Evolutionary conservation across 1,284 basidiomycete species (phyloP), one percentile per base, ranked within the genome.

Genomic region (Nidula niveotomentosa): DNA sequence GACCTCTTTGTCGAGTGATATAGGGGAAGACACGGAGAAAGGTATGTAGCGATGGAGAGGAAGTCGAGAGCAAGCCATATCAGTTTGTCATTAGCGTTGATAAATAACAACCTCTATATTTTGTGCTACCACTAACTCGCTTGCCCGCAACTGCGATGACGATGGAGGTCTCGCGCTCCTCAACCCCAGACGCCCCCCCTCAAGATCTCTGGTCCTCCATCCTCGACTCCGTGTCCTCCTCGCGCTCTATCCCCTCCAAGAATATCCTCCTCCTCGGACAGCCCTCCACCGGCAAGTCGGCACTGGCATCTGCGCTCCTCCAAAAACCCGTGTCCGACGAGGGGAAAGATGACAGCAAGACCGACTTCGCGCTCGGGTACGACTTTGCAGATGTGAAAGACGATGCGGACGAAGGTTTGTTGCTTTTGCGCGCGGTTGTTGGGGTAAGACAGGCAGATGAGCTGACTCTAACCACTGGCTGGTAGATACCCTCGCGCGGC

Each of bases 141-240:
- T 41, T 41, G 37, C 37, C 37, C 37, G 10, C 37, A 41, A 41
- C 37, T 12, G 37, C 15, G 17, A 49, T 53, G 23, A 57, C 48
- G 34, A 74, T 74, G 73, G 71, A 75, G 50, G 60, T 64, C 54
- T 86, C 86, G 59, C 81, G 86, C 48, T 75, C 86, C 23, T 78
- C 81, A 10, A 80, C 87, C 23, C 86, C 86, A 56, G 83, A 84
- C 45, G 81, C 84, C 17, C 88, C 86, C 6, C 88, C 88, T 0
- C 82, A 88, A 60, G 91, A 95, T 62, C 76, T 97, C 35, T 97
- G 94, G 94, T 91, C 88, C 2, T 92, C 90, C 36, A 96, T 96
- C 62, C 79, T 96, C 12, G 89, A 94, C 69, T 93, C 90, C 17
- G 92, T 96, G 9, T 94, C 92, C 0, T 88, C 87, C 30, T 85